These are phyloP conservation scores for Tetrastigma voinierianum DNA, from an alignment of 164 flowering plant genomes.

Conservation along the genomic window DNA sequence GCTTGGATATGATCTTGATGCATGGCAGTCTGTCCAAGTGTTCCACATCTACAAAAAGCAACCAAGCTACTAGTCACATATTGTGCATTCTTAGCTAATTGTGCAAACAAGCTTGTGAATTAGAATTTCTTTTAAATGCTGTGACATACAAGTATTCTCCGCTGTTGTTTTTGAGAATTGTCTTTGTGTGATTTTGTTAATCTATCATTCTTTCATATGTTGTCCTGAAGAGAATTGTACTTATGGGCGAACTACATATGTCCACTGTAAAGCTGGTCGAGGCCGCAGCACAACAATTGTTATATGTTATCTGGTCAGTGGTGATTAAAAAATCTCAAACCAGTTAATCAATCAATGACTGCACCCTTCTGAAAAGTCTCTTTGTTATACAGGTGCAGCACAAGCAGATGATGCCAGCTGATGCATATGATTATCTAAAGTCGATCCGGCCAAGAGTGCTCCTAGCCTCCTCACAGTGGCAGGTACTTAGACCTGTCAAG, in stretches of 20 bases:
- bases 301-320: slow-evolving; percentile 73
- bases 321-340: too few species aligned
- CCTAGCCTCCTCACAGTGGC: slow-evolving; percentile 84
- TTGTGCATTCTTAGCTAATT: too few species aligned
- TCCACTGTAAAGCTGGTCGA: slow-evolving; percentile 96
- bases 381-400: slow-evolving; percentile 53
- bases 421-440: slow-evolving; percentile 65
- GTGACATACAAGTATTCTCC: too few species aligned
- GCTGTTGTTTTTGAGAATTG: background rate
- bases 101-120: too few species aligned
- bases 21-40: too few species aligned
- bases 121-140: too few species aligned
- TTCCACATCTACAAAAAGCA: too few species aligned
- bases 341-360: background rate
- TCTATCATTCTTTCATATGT: background rate
- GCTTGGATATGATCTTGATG: too few species aligned
- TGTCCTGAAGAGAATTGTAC: slow-evolving; percentile 28
- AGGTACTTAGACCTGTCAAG: slow-evolving; percentile 37
- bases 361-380: background rate
- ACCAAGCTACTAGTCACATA: too few species aligned
- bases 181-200: background rate
- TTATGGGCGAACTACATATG: slow-evolving; percentile 46
- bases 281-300: slow-evolving; percentile 97
- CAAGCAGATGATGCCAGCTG: slow-evolving; percentile 70
- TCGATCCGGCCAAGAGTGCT: slow-evolving; percentile 77